Conservation (phyloP, 208 protist species). For the Leishmania tarentolae region DNA sequence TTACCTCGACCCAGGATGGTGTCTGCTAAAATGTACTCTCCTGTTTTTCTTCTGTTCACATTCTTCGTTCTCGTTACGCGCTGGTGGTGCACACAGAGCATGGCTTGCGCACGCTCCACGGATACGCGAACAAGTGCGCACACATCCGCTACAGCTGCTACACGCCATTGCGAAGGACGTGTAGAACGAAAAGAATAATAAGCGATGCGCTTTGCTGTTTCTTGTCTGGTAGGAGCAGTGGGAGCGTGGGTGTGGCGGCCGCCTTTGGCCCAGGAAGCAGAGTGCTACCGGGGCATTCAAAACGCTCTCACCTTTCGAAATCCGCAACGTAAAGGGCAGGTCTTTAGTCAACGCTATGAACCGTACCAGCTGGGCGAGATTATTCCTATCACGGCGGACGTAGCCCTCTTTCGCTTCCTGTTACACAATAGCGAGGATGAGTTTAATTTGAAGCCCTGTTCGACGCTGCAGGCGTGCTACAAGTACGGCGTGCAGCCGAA, state of each 20-base stretch:
- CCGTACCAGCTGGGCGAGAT: constrained; percentile 83
- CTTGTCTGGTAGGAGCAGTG: constrained; percentile 33
- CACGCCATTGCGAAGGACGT: neutral
- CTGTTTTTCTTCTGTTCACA: neutral
- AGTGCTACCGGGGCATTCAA: constrained; percentile 81
- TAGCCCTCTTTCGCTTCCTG: constrained; percentile 88
- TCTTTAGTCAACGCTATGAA: constrained; percentile 86
- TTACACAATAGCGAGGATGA: constrained; percentile 69
- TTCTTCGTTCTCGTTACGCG: neutral
- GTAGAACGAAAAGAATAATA: neutral
- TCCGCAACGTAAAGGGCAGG: constrained; percentile 44
- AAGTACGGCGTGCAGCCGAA: constrained; percentile 85
- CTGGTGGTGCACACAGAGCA: neutral
- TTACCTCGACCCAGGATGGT: neutral
- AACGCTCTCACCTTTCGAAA: constrained; percentile 74
- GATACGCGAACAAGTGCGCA: neutral
- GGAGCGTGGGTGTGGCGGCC: constrained; percentile 34
- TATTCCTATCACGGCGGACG: constrained; percentile 87
- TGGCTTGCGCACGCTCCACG: neutral
- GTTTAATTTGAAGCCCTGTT: constrained; percentile 88
- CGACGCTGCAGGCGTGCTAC: constrained; percentile 88
- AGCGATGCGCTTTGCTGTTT: constrained; percentile 51
- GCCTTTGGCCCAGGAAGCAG: constrained; percentile 8
- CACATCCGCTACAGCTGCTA: neutral
- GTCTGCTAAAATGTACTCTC: neutral